Percentiles rank a stretch among this genome's conserved stretches.
Conservation (phyloP, 345 rosid species). For the Microthlaspi erraticum region DNA sequence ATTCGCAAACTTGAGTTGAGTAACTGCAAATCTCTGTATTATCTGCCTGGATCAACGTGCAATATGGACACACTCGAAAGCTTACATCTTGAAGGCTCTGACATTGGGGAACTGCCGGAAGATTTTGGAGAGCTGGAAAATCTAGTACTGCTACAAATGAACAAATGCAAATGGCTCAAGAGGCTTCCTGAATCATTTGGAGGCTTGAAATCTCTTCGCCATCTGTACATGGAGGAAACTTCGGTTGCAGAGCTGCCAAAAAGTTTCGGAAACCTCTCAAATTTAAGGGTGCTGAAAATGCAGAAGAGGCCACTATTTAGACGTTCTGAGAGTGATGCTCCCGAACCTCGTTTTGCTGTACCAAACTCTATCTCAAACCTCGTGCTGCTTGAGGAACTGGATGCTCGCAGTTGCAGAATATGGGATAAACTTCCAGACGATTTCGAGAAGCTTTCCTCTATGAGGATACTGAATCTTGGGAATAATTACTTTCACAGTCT, state of each 20-base stretch:
- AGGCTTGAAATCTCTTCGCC: conserved; percentile 32
- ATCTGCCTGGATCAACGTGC: conserved; percentile 17
- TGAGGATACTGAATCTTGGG: conserved; percentile 22
- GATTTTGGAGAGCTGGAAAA: conserved; percentile 28
- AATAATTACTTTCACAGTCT: conserved; percentile 38
- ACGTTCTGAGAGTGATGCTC: background rate
- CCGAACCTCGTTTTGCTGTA: conserved; percentile 9
- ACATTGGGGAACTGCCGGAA: conserved; percentile 29
- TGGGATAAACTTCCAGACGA: conserved; percentile 29
- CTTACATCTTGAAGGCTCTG: conserved; percentile 20
- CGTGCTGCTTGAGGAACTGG: conserved; percentile 28
- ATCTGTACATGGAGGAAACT: conserved; percentile 7
- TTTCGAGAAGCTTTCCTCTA: conserved; percentile 9
- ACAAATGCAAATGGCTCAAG: conserved; percentile 25
- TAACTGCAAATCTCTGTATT: conserved; percentile 8
- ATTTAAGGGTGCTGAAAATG: conserved; percentile 31
- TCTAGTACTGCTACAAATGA: background rate
- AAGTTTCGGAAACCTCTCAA: conserved; percentile 38
- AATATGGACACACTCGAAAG: conserved; percentile 29
- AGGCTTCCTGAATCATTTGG: conserved; percentile 37
- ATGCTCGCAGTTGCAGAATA: conserved; percentile 36
- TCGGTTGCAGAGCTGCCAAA: conserved; percentile 21
- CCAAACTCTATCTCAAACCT: conserved; percentile 39
- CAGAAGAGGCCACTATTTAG: conserved; percentile 33
- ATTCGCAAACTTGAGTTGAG: conserved; percentile 11